Evolutionary conservation across 768 basidiomycete genomes (phyloP), one percentile per base, ranked within the genome.

Genomic region (Rhodotorula graminis): DNA sequence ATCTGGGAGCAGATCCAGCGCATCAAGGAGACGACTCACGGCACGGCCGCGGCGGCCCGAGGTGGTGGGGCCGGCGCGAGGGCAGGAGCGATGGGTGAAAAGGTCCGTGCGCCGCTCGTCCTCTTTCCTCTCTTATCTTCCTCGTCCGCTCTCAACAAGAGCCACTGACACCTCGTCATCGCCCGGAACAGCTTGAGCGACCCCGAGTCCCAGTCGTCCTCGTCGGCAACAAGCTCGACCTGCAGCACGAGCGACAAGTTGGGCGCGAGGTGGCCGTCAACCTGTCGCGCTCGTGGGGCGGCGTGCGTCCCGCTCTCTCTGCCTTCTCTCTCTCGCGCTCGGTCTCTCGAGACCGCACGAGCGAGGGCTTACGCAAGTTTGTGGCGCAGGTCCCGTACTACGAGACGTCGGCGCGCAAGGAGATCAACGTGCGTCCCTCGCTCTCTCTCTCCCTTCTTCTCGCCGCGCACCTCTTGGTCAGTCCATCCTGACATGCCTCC

Each of bases 171-270:
- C 37, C 37, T 37, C 9, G 5, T 21, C 65, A 59, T 37, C 42
- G 23, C 59, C n/a, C n/a, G n/a, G 25, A 3, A 3, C n/a, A 66
- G 23, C 3, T 0, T n/a, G 27, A 67, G 55, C 33, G 49, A 9
- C 66, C 56, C 18, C 62, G 58, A 21, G 70, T 76, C 2, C 79
- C 79, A 8, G 52, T 79, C 29, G 76, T 78, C 25, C 64, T 79
- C 19, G 75, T 78, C 42, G 79, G 79, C 33, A 77, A 77, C 64
- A 79, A 79, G 65, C 74, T 77, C 67, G 79, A 79, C 67, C 67
- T 79, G 8, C 31, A 59, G 3, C n/a, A 42, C 27, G 76, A 79
- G 42, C 72, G 79, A 9, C 73, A 76, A 59, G 79, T 79, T 18
- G 63, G 67, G 15, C 64, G 77, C 33, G 76, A 78, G 18, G 71